These are phyloP conservation scores for Rhypophila decipiens DNA, from an alignment of 495 filamentous ascomycete genomes.

Conservation along the genomic window DNA sequence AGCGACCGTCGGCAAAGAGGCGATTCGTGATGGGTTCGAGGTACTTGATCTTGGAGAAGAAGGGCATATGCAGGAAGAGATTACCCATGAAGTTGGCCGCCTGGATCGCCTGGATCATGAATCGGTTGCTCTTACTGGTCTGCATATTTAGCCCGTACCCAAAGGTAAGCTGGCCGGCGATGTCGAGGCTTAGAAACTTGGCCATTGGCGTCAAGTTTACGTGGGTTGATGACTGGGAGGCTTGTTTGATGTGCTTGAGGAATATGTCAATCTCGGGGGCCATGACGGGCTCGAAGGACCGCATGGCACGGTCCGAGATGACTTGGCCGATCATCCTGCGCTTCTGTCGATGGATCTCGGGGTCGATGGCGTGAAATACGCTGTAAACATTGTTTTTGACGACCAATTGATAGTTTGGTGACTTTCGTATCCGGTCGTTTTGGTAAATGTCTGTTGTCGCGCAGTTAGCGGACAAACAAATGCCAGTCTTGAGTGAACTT, in stretches of 20 bases:
- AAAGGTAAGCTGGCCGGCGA: conserved; percentile 7
- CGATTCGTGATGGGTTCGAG: not conserved
- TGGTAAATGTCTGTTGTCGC: not conserved
- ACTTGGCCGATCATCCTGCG: conserved; percentile 13
- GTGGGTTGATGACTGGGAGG: not conserved
- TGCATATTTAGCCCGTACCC: conserved; percentile 4
- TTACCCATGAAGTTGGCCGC: not conserved
- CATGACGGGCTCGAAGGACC: conserved; percentile 19
- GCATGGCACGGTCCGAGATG: conserved; percentile 9
- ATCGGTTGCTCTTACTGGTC: conserved; percentile 3
- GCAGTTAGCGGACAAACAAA: not conserved
- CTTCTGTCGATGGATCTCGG: conserved; percentile 3
- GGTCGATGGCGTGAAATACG: conserved; percentile 1
- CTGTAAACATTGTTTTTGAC: conserved; percentile 2
- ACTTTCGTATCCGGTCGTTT: not conserved
- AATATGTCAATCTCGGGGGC: conserved; percentile 14
- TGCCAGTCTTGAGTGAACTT: no score
- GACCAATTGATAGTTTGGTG: not conserved
- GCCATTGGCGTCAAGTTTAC: conserved; percentile 4
- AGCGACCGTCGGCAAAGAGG: not conserved
- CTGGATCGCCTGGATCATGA: conserved; percentile 1
- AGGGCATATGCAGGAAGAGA: conserved; percentile 10
- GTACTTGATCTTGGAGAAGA: conserved; percentile 3
- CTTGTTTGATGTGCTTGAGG: conserved; percentile 15
- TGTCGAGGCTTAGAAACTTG: conserved; percentile 9